Conservation (phyloP, 2,329 filamentous ascomycete species). For the Coleophoma crateriformis region DNA sequence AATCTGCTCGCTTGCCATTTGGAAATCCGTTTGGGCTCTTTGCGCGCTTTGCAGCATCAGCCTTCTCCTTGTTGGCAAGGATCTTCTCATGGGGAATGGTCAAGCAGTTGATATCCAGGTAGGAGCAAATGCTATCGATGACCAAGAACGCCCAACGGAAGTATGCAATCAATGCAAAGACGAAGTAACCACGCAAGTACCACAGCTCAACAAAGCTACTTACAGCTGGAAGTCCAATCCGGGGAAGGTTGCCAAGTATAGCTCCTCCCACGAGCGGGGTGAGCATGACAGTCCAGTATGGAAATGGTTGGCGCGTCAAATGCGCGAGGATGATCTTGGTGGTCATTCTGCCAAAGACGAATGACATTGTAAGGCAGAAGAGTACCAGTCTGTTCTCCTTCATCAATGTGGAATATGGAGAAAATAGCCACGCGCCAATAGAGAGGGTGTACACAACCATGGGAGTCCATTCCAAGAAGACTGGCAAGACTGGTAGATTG, state of each 20-base stretch:
- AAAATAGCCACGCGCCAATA: slow-evolving; percentile 81
- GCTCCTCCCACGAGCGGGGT: slow-evolving; percentile 82
- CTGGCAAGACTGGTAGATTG: slow-evolving; percentile 68
- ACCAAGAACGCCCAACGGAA: slow-evolving; percentile 90
- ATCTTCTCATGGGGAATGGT: slow-evolving; percentile 66
- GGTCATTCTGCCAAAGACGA: slow-evolving; percentile 96
- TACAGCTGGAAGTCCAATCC: slow-evolving; percentile 64
- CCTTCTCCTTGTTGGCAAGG: slow-evolving; percentile 18
- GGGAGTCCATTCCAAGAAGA: slow-evolving; percentile 92
- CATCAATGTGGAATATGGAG: slow-evolving; percentile 78
- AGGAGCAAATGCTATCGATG: slow-evolving; percentile 85
- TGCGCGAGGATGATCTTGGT: slow-evolving; percentile 99
- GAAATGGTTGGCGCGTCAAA: slow-evolving; percentile 87
- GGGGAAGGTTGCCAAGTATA: slow-evolving; percentile 74
- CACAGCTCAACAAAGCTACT: slow-evolving; percentile 63
- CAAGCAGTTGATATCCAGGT: slow-evolving; percentile 88
- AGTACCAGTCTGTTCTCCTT: slow-evolving; percentile 82
- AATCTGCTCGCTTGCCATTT: slow-evolving; percentile 21
- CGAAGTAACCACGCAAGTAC: slow-evolving; percentile 81
- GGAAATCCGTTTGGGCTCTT: slow-evolving; percentile 15
- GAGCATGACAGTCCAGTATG: slow-evolving; percentile 92
- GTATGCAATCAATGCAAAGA: slow-evolving; percentile 81
- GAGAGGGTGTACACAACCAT: slow-evolving; percentile 75
- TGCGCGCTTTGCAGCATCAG: slow-evolving; percentile 13
- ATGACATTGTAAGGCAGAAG: slow-evolving; percentile 90